phyloP scores from a whole-genome alignment of 768 basidiomycete species.

The Termitomyces sp. region DNA sequence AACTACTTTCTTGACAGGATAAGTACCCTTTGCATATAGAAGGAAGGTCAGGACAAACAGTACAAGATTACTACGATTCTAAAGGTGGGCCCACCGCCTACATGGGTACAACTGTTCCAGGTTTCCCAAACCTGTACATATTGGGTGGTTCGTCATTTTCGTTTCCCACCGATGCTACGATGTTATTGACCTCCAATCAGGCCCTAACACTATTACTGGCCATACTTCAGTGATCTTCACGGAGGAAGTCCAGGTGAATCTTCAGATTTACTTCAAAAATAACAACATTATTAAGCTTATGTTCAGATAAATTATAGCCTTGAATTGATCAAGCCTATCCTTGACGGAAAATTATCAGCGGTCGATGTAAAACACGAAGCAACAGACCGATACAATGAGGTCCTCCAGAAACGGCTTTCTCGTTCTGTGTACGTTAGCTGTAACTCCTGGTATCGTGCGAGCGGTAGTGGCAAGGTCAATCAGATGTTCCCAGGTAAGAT shows the following conservation, averaged over 20 bases:
- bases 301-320: constrained; percentile 36
- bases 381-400: constrained; percentile 16
- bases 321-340: constrained; percentile 17
- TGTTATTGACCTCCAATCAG: constrained; percentile 14
- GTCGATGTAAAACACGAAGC: constrained; percentile 16
- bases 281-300: background rate
- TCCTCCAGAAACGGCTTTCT: constrained; percentile 15
- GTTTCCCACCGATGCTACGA: background rate
- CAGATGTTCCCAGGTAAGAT: constrained; percentile 32
- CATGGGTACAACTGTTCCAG: constrained; percentile 34
- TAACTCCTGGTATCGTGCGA: constrained; percentile 34
- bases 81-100: constrained; percentile 39
- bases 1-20: constrained; percentile 18
- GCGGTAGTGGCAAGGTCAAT: constrained; percentile 28
- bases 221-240: constrained; percentile 39
- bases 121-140: constrained; percentile 41
- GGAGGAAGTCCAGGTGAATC: constrained; percentile 35
- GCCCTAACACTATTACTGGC: constrained; percentile 38
- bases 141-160: constrained; percentile 25
- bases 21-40: constrained; percentile 25
- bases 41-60: constrained; percentile 23
- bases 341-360: constrained; percentile 10
- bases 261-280: background rate
- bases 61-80: constrained; percentile 34
- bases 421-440: constrained; percentile 24